phyloP scores from a whole-genome alignment of 1,139 yeast genomes.

The Sugiyamaella japonica region DNA sequence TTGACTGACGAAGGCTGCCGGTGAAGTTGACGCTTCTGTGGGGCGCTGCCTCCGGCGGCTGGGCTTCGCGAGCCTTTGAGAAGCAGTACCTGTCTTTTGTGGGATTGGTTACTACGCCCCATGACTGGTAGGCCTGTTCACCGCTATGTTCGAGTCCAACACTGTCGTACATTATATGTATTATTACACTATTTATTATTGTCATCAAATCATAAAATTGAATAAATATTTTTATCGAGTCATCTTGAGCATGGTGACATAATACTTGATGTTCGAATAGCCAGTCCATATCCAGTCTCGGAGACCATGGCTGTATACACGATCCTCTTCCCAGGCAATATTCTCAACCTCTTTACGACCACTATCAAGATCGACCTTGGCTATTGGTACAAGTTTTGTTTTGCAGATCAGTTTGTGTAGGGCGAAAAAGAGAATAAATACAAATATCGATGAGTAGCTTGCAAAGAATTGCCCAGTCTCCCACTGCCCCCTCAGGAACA shows the following conservation, averaged over 20 bases:
- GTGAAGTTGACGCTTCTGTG: too few species aligned
- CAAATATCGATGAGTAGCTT: slow-evolving; percentile 62
- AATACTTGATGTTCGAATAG: slow-evolving; percentile 12
- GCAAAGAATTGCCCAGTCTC: slow-evolving; percentile 63
- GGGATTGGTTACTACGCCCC: too few species aligned
- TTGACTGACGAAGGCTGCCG: slow-evolving; percentile 9
- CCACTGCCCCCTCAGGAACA: slow-evolving; percentile 63
- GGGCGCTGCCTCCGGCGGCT: too few species aligned
- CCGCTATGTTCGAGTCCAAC: too few species aligned
- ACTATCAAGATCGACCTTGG: slow-evolving; percentile 70
- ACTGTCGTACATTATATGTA: background rate
- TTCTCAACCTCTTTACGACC: slow-evolving; percentile 65
- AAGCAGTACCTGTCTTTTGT: too few species aligned
- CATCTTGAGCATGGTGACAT: slow-evolving; percentile 1
- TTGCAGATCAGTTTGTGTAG: slow-evolving; percentile 58
- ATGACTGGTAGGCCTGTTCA: too few species aligned
- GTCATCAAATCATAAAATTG: slow-evolving; percentile 6
- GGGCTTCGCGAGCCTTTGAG: too few species aligned
- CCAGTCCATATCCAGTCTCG: slow-evolving; percentile 19
- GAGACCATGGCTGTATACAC: slow-evolving; percentile 33
- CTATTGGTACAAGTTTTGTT: slow-evolving; percentile 56
- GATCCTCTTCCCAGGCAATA: slow-evolving; percentile 43
- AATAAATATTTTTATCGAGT: slow-evolving; percentile 3
- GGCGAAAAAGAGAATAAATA: slow-evolving; percentile 55
- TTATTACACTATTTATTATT: slow-evolving; percentile 3